Percentiles rank a stretch among this genome's conserved stretches.
These are phyloP conservation scores for Suillus americanus DNA, from an alignment of 768 basidiomycete genomes.

Conservation along the genomic window DNA sequence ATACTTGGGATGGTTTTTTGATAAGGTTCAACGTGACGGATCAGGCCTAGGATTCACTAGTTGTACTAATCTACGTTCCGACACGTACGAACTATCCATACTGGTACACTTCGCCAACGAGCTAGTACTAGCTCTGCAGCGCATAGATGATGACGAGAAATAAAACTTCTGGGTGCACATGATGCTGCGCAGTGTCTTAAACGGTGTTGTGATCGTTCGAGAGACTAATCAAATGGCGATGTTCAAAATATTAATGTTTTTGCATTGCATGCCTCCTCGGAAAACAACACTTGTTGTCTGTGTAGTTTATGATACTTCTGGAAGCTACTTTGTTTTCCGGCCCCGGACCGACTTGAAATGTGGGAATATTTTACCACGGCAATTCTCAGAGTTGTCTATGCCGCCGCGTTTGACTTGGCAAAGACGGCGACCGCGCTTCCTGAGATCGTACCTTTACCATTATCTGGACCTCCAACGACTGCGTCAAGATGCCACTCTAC, in stretches of 20 bases:
- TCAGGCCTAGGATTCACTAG: neutral
- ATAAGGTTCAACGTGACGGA: neutral
- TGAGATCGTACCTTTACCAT: neutral
- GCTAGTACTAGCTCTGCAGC: neutral
- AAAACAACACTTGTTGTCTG: neutral
- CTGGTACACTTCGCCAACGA: neutral
- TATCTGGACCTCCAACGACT: neutral
- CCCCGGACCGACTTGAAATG: neutral
- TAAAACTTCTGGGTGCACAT: neutral
- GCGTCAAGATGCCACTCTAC: constrained; percentile 75
- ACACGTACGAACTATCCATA: neutral
- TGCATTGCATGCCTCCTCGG: neutral
- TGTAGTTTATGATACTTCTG: neutral
- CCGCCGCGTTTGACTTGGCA: neutral
- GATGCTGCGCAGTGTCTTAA: neutral
- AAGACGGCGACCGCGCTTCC: neutral
- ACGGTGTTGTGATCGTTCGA: neutral
- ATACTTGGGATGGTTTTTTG: neutral
- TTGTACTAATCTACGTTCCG: neutral
- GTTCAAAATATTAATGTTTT: too few relatives aligned
- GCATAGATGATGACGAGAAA: neutral
- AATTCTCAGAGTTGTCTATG: neutral
- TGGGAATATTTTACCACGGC: neutral
- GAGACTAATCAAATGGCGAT: neutral
- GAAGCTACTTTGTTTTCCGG: neutral